Conservation (phyloP, 176 grass and related monocot species). For the Avena insularis region DNA sequence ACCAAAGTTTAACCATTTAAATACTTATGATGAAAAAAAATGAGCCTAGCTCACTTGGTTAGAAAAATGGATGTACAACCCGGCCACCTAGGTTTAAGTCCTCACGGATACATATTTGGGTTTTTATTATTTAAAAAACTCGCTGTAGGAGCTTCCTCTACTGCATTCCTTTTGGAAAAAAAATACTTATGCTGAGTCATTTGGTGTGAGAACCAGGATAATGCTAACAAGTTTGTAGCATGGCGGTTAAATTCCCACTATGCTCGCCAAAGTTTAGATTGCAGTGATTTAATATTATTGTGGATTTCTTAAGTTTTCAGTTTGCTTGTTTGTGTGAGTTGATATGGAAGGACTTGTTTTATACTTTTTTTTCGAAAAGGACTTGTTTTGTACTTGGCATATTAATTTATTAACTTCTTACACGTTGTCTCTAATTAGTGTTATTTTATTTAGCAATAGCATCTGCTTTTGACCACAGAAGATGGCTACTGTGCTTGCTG, state of each 20-base stretch:
- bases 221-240: not conserved
- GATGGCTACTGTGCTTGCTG: slow-evolving; percentile 68
- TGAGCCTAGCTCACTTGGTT: no score
- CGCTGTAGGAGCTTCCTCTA: no score
- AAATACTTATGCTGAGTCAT: not conserved
- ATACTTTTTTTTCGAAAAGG: not conserved
- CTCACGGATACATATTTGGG: no score
- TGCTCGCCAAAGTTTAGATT: not conserved
- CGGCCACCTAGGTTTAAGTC: no score
- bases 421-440: slow-evolving; percentile 2
- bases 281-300: not conserved
- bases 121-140: no score
- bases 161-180: no score
- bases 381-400: not conserved
- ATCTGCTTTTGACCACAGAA: slow-evolving; percentile 1
- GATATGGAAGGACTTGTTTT: not conserved
- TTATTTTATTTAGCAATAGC: not conserved
- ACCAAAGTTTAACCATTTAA: not conserved
- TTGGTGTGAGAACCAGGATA: not conserved
- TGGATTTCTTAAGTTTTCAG: not conserved
- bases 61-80: no score
- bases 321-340: not conserved
- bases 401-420: not conserved
- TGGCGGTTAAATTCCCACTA: not conserved
- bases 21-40: not conserved